Percentiles rank a stretch among this genome's conserved stretches.
These are phyloP conservation scores for Beta macrorhiza DNA, from an alignment of 179 eudicot genomes.

Conservation along the genomic window DNA sequence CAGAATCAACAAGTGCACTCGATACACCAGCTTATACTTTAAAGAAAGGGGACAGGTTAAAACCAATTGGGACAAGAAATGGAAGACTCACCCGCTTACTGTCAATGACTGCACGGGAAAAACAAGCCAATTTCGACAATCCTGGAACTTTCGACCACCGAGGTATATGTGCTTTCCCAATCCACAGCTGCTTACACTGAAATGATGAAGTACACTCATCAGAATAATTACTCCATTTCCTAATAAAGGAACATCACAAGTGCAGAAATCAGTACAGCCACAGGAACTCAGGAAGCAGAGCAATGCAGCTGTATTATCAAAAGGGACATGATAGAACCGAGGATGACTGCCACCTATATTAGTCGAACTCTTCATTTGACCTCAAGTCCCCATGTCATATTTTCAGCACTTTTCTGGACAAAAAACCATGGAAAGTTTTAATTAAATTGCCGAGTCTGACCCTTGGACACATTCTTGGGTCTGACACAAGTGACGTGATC, in stretches of 20 bases:
- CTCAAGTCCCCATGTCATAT: too few relatives aligned
- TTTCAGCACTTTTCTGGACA: too few relatives aligned
- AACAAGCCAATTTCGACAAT: conserved; percentile 57
- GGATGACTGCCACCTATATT: background rate
- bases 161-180: conserved; percentile 91
- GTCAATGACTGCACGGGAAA: conserved; percentile 63
- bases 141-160: conserved; percentile 53
- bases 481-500: too few relatives aligned
- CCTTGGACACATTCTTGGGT: too few relatives aligned
- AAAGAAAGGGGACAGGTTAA: background rate
- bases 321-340: background rate
- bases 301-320: background rate
- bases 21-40: background rate
- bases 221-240: background rate
- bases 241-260: background rate
- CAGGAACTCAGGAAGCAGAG: background rate
- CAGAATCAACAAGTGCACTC: background rate
- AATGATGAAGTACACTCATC: conserved; percentile 6
- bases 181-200: conserved; percentile 81
- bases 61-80: background rate
- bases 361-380: too few relatives aligned
- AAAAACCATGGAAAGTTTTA: too few relatives aligned
- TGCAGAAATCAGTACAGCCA: background rate
- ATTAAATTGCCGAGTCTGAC: too few relatives aligned
- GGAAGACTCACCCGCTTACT: conserved; percentile 61